Conservation (phyloP, 2,329 filamentous ascomycete genomes). For the Colletotrichum viniferum region DNA sequence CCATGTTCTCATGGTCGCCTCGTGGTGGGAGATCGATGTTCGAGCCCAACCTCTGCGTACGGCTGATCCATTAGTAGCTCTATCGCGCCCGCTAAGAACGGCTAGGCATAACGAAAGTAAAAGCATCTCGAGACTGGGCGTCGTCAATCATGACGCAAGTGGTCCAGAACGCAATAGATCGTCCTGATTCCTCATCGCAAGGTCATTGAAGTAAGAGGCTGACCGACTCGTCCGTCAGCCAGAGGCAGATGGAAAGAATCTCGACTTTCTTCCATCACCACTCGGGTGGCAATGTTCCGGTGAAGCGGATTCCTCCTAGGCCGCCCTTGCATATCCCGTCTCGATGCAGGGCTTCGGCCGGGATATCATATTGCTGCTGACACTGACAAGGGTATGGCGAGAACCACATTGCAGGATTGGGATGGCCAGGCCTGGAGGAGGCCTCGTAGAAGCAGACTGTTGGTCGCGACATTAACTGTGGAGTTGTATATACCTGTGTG, state of each 20-base stretch:
- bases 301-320: background rate
- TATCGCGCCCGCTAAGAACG: background rate
- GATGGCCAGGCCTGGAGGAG: background rate
- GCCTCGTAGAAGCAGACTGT: background rate
- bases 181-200: background rate
- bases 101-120: background rate
- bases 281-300: background rate
- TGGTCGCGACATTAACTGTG: background rate
- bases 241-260: background rate
- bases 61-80: background rate
- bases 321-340: background rate
- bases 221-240: background rate
- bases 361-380: background rate
- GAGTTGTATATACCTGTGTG: background rate
- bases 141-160: background rate
- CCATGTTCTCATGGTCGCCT: no score
- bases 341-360: background rate
- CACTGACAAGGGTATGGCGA: background rate
- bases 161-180: slow-evolving; percentile 7
- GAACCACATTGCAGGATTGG: background rate
- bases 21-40: background rate
- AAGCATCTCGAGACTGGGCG: background rate
- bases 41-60: background rate
- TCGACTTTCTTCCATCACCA: background rate
- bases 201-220: background rate